phyloP scores from a whole-genome alignment of 2,329 filamentous ascomycete genomes.

The Cadophora sp. region DNA sequence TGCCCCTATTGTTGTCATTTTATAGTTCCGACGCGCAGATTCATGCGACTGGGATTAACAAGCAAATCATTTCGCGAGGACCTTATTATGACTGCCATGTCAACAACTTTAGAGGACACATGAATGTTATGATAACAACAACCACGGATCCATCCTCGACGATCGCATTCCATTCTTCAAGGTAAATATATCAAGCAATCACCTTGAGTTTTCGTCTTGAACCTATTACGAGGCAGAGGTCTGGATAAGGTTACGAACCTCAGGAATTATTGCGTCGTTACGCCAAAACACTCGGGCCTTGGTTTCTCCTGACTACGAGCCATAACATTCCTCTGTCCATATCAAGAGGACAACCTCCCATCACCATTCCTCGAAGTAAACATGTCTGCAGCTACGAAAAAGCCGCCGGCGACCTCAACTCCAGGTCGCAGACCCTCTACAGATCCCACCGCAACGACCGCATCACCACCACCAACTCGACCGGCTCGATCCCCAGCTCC shows the following conservation, averaged over 20 bases:
- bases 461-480: constrained; percentile 37
- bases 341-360: constrained; percentile 4
- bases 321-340: constrained; percentile 24
- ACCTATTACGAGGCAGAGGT: background rate
- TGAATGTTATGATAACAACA: constrained; percentile 18
- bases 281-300: constrained; percentile 17
- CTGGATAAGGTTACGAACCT: constrained; percentile 1
- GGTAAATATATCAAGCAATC: background rate
- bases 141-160: background rate
- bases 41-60: constrained; percentile 28
- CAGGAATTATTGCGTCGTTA: constrained; percentile 13
- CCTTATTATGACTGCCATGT: constrained; percentile 23
- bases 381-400: constrained; percentile 53
- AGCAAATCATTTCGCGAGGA: constrained; percentile 20
- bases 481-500: constrained; percentile 40
- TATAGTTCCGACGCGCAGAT: constrained; percentile 24
- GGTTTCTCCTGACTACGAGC: constrained; percentile 24
- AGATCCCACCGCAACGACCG: constrained; percentile 34
- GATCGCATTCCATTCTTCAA: constrained; percentile 7
- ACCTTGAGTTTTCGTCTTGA: background rate
- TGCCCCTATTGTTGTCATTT: constrained; percentile 21
- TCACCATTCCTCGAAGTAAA: constrained; percentile 21
- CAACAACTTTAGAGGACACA: constrained; percentile 34
- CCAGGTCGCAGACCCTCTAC: constrained; percentile 40
- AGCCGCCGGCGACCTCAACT: constrained; percentile 43